A percentile compares a stretch with the other conserved stretches of the same genome.
Evolutionary conservation across 306 rosid genomes (phyloP).

Genomic region (Cucurbita pepo): DNA sequence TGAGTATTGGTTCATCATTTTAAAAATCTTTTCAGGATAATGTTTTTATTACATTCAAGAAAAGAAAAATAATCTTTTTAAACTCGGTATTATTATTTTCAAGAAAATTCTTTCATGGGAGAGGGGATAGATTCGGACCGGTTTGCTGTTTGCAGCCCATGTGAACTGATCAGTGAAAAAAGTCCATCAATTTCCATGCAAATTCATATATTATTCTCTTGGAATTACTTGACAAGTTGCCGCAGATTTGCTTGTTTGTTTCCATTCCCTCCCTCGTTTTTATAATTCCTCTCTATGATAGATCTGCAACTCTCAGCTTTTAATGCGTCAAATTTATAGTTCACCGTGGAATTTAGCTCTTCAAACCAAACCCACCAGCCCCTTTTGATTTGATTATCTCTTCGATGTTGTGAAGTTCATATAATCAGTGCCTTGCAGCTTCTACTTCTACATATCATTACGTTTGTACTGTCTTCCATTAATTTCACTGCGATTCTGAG

Average conservation of each 20-base stretch:
- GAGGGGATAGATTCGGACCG: background rate
- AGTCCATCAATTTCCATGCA: slow-evolving; percentile 3
- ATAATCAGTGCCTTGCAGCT: background rate
- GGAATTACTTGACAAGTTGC: slow-evolving; percentile 1
- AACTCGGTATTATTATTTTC: background rate
- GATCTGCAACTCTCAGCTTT: slow-evolving; percentile 3
- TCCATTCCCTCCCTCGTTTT: background rate
- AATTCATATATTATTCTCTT: background rate
- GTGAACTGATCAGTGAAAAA: slow-evolving; percentile 4
- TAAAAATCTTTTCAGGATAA: too few relatives aligned
- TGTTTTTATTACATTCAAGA: background rate
- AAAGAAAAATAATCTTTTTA: background rate
- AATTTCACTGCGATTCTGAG: background rate
- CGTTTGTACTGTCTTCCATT: background rate
- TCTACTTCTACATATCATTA: background rate
- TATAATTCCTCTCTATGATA: background rate
- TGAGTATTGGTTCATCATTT: too few relatives aligned
- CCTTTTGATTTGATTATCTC: background rate
- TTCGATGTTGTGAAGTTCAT: background rate
- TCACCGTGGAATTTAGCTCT: background rate
- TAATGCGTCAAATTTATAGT: background rate
- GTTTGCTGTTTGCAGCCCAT: background rate
- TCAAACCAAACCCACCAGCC: background rate
- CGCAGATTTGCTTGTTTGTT: background rate
- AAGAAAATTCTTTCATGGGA: slow-evolving; percentile 1